Evolutionary conservation across 2,329 filamentous ascomycete genomes (phyloP), one percentile per base, ranked within the genome.

Genomic region (Penicillium sp.): DNA sequence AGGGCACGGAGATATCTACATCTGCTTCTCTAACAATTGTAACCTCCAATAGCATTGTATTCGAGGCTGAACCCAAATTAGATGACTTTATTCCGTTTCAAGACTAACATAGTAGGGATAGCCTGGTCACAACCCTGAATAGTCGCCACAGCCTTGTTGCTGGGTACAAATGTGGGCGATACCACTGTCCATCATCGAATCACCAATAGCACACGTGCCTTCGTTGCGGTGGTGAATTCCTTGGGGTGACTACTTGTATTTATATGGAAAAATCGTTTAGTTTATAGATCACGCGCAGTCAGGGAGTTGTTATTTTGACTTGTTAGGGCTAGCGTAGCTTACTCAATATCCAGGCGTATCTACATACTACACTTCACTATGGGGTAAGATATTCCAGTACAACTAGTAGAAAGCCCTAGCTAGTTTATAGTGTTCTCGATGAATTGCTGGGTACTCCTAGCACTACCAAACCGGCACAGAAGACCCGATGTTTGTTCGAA

Each of bases 1-100:
- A 72, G 71, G 71, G 71, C 67, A 69, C n/a, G 34, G 11, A 16
- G 10, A 6, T 16, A 38, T 49, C 10, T 38, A 39, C 2, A 35
- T 18, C 9, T 38, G 10, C n/a, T 29, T 26, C 14, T 4, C 16
- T 16, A 29, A 20, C 10, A 18, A n/a, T 31, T 18, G 24, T 10
- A 44, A 44, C 16, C 18, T 31, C 29, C 18, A 13, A n/a, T 26
- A 8, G 14, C 39, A n/a, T 6, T 40, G 4, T 26, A 42, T n/a
- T 2, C 8, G 14, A 26, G 39, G 14, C 4, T 13, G 22, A 42
- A 42, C 14, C 18, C 4, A 13, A 11, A 13, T 18, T 2, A 18
- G n/a, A 18, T 20, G 3, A 5, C 7, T 2, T 18, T 38, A 3
- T 18, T 37, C 7, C n/a, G 0, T 10, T 37, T 35, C 34, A 35